phyloP scores from a whole-genome alignment of 345 rosid genomes.

The Brassica napus region Da-Ae NC_063436.1:38651501-38652000 shows the following conservation, averaged over 20 bases:
- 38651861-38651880: constrained; percentile 10
- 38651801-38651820: background rate
- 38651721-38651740: constrained; percentile 17
- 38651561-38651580: too few relatives aligned
- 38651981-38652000: background rate
- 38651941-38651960: background rate
- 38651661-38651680: too few relatives aligned
- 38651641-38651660: too few relatives aligned
- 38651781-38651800: background rate
- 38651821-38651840: background rate
- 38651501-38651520: too few relatives aligned
- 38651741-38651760: constrained; percentile 1
- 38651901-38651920: background rate
- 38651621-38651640: too few relatives aligned
- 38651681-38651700: background rate
- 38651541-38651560: too few relatives aligned
- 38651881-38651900: constrained; percentile 21
- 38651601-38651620: too few relatives aligned
- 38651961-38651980: background rate
- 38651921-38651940: constrained; percentile 16
- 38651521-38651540: too few relatives aligned
- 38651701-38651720: constrained; percentile 13
- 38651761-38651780: background rate
- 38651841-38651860: background rate
- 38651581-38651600: too few relatives aligned